Evolutionary conservation across 2,329 filamentous ascomycete species (phyloP), one percentile per base, ranked within the genome.

Genomic region (Fusarium sp.): DNA sequence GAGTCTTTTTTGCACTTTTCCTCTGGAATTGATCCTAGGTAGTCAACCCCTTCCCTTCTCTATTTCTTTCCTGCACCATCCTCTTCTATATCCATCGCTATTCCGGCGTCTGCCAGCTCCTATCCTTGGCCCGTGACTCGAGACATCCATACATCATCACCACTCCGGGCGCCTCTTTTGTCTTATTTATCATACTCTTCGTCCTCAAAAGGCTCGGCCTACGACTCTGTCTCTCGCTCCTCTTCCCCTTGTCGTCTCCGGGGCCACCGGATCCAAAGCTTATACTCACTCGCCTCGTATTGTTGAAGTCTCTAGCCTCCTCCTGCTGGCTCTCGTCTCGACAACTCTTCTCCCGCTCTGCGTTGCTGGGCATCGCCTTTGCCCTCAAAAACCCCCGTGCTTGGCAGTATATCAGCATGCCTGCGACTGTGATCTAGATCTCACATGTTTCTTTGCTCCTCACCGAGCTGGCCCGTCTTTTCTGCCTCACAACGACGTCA

Each of bases 361-460:
- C 54, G 38, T 69, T 69, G 64, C 59, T 65, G 59, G 67, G 71
- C 60, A 60, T 74, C 48, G 67, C 52, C 63, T 59, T 56, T 62
- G 55, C 68, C 56, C 67, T 65, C 64, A 62, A 64, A 64, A 57
- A 63, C 45, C 49, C 51, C 51, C 47, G 62, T 76, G 62, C 69
- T 66, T 75, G 59, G 73, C 74, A 70, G 57, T 45, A 49, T 51
- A 51, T 61, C 58, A 74, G 75, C 74, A 77, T 77, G 73, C 68
- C 69, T 74, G 39, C 69, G 64, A 71, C 58, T 63, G 75, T 75
- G 68, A 77, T 66, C 69, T 72, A 74, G 74, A 69, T 65, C 70
- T 75, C 66, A 60, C 63, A 69, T 73, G 60, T 66, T 75, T 66
- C 63, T 49, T 57, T 78, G 68, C 72, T 75, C 66, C 63, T 52